These are phyloP conservation scores for Ceratocystis alfenasii DNA, from an alignment of 2,329 filamentous ascomycete genomes.

Conservation along the genomic window DNA sequence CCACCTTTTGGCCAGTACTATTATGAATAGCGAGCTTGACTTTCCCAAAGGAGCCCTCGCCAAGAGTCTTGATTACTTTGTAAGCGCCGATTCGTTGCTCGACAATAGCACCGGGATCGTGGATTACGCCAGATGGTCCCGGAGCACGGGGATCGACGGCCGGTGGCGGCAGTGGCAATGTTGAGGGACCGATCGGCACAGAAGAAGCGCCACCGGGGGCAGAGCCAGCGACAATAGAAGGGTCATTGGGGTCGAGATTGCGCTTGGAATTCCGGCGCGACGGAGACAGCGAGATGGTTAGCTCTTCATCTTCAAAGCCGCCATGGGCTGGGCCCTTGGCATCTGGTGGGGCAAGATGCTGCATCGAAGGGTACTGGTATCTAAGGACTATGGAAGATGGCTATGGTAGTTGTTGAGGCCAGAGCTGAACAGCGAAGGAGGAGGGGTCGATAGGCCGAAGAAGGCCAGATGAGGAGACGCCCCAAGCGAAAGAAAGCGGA, in stretches of 20 bases:
- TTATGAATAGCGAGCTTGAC: constrained; percentile 93
- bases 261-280: constrained; percentile 33
- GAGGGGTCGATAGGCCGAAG: neutral
- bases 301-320: constrained; percentile 67
- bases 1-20: constrained; percentile 86
- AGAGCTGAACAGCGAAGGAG: neutral
- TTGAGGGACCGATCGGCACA: neutral
- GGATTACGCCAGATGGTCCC: constrained; percentile 25
- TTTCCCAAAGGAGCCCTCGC: constrained; percentile 96
- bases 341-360: constrained; percentile 18
- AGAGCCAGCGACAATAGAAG: constrained; percentile 21
- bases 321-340: constrained; percentile 17
- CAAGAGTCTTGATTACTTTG: constrained; percentile 76
- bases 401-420: neutral
- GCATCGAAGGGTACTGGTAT: constrained; percentile 4
- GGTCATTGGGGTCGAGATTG: constrained; percentile 18
- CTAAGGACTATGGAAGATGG: neutral
- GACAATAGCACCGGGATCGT: constrained; percentile 36
- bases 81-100: constrained; percentile 87
- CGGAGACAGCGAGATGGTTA: constrained; percentile 62
- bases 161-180: neutral
- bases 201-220: constrained; percentile 21
- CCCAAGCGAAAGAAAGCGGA: neutral
- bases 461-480: neutral
- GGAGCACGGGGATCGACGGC: constrained; percentile 26